Conservation (phyloP, 2,329 filamentous ascomycete species). For the Pezicula rhizophila region DNA sequence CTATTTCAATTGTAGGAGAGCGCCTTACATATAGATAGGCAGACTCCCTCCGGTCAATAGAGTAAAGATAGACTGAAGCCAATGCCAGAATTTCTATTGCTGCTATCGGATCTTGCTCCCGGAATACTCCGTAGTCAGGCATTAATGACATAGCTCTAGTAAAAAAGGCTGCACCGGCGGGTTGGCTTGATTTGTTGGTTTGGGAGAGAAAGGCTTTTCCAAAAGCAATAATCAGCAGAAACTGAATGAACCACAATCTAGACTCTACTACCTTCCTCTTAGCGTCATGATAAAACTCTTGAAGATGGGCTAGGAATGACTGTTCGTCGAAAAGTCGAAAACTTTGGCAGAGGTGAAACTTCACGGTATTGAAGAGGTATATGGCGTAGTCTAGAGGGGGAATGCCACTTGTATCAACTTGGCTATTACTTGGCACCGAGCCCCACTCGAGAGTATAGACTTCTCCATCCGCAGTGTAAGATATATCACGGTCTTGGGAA, state of each 20-base stretch:
- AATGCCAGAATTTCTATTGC: constrained; percentile 32
- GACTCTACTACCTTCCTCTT: constrained; percentile 13
- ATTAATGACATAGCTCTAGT: constrained; percentile 30
- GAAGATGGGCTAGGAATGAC: constrained; percentile 23
- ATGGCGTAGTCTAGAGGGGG: constrained; percentile 26
- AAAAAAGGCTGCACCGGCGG: constrained; percentile 28
- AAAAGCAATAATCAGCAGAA: constrained; percentile 19
- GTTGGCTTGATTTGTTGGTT: constrained; percentile 2
- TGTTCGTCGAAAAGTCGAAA: constrained; percentile 31
- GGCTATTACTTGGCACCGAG: constrained; percentile 7
- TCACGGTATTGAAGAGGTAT: constrained; percentile 26
- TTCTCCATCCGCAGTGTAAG: constrained; percentile 23
- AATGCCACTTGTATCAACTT: constrained; percentile 27
- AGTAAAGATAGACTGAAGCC: constrained; percentile 32
- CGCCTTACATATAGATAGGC: constrained; percentile 26
- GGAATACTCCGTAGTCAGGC: constrained; percentile 28
- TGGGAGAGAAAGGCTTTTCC: constrained; percentile 24
- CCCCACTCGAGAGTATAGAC: constrained; percentile 24
- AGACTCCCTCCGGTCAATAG: constrained; percentile 31
- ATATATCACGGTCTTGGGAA: constrained; percentile 7
- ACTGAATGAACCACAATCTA: constrained; percentile 25
- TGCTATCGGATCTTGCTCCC: constrained; percentile 31
- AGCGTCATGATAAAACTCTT: constrained; percentile 21
- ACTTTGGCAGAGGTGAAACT: constrained; percentile 32
- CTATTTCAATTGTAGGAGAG: background rate